Conservation (phyloP, 371 early-diverging fungal species). For the Rhizopus sp. region DNA sequence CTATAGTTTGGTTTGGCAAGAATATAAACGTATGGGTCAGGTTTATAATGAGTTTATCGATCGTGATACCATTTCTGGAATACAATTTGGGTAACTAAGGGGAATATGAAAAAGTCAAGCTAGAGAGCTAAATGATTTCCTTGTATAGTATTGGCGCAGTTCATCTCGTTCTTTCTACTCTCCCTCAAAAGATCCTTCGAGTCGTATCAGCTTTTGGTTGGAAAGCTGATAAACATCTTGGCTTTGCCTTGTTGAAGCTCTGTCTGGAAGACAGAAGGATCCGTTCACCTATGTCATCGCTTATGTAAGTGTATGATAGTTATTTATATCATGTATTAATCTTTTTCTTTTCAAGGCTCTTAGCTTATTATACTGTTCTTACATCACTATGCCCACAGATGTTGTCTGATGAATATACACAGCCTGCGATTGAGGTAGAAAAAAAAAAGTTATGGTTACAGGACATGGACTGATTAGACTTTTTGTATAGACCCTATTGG, state of each 20-base stretch:
- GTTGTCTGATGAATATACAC: conserved; percentile 42
- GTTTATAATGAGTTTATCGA: conserved; percentile 49
- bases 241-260: conserved; percentile 58
- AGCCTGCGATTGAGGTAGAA: conserved; percentile 58
- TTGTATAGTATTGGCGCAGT: conserved; percentile 63
- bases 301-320: conserved; percentile 43
- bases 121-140: not conserved
- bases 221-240: conserved; percentile 65
- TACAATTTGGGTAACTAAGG: conserved; percentile 50
- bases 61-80: conserved; percentile 53
- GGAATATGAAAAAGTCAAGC: not conserved
- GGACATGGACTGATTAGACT: conserved; percentile 2
- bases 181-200: conserved; percentile 63
- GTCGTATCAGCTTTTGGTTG: conserved; percentile 67
- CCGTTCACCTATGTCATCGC: conserved; percentile 63
- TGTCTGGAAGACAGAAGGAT: conserved; percentile 60
- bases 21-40: conserved; percentile 57
- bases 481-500: conserved; percentile 43
- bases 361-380: conserved; percentile 50
- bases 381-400: conserved; percentile 50
- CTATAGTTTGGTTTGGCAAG: conserved; percentile 57
- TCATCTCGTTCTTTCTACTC: conserved; percentile 58
- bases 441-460: not conserved
- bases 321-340: not conserved
- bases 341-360: conserved; percentile 26